Base-by-base conservation (phyloP, 164 flowering plant species). In the Warburgia ugandensis region DNA sequence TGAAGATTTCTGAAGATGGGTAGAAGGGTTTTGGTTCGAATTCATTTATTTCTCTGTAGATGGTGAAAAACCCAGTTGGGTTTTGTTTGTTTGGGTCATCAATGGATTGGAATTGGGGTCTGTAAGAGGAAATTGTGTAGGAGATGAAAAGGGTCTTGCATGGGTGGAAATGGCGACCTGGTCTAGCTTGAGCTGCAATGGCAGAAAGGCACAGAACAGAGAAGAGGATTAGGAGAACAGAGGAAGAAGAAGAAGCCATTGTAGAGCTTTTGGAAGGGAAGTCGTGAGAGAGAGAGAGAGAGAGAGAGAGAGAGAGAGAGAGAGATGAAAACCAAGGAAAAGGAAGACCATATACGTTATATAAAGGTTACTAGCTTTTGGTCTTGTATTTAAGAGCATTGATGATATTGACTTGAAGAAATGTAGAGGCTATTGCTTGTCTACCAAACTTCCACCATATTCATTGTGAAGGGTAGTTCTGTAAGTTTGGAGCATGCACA, bases 71-170 rank as follows among this genome's bases (percentile, higher is more conserved):
- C 13, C 25, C 43, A 26, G 64, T 35, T 10, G 60, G 60, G 48
- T 38, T 48, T 44, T 25, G 45, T 27, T 13, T 26, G 49, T 28
- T 29, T 26, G 16, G 32, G 35, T 16, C 62, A 55, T 40, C 27
- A 22, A 21, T 44, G 63, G 61, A 2, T 22, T 23, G 42, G 23
- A 27, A 7, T 47, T 41, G 51, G 56, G 26, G 25, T 9, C n/a
- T 22, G 61, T 40, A 28, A 33, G 38, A 42, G 30, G 73, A 60
- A 58, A 65, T 14, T 55, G 71, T 64, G 52, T 62, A 54, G 45
- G 71, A 61, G 33, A 70, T 58, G 60, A 72, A 53, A 28, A 70
- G 52, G 52, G 77, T 70, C 54, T 70, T 73, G 71, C 77, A 75
- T 13, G 73, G 72, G 60, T 62, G 71, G 64, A 67, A 67, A 44